Conservation (phyloP, 1,284 basidiomycete genomes). For the Dichomitus squalens region DNA sequence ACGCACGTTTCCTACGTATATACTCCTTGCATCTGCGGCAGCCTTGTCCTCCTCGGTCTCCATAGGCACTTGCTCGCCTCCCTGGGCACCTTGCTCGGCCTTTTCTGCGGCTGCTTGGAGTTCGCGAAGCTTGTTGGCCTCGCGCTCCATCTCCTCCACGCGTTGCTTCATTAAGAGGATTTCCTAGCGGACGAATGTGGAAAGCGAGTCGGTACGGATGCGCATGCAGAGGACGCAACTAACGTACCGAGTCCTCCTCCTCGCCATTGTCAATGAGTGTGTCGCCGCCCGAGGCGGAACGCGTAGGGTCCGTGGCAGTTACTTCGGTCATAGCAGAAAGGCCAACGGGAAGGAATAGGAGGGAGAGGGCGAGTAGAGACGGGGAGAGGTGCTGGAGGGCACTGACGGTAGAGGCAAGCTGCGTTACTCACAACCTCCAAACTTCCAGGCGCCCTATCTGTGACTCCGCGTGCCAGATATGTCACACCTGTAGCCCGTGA, state of each 20-base stretch:
- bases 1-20: slow-evolving; percentile 97
- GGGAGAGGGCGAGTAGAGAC: neutral
- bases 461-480: too few species aligned
- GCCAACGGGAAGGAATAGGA: neutral
- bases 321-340: slow-evolving; percentile 35
- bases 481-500: too few species aligned
- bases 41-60: slow-evolving; percentile 80
- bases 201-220: neutral
- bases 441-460: too few species aligned
- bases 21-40: slow-evolving; percentile 83
- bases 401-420: too few species aligned
- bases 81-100: slow-evolving; percentile 36
- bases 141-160: slow-evolving; percentile 91
- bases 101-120: slow-evolving; percentile 88
- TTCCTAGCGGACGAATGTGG: slow-evolving; percentile 52
- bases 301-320: slow-evolving; percentile 31
- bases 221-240: neutral
- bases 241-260: slow-evolving; percentile 41
- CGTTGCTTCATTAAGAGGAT: slow-evolving; percentile 90
- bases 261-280: slow-evolving; percentile 36
- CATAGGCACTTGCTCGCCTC: slow-evolving; percentile 50
- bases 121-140: slow-evolving; percentile 87
- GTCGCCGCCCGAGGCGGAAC: slow-evolving; percentile 32
- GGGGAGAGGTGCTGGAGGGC: neutral
- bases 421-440: too few species aligned